Evolutionary conservation across 2,329 filamentous ascomycete species (phyloP).

Genomic region (Hymenoscyphus fructigenus): DNA sequence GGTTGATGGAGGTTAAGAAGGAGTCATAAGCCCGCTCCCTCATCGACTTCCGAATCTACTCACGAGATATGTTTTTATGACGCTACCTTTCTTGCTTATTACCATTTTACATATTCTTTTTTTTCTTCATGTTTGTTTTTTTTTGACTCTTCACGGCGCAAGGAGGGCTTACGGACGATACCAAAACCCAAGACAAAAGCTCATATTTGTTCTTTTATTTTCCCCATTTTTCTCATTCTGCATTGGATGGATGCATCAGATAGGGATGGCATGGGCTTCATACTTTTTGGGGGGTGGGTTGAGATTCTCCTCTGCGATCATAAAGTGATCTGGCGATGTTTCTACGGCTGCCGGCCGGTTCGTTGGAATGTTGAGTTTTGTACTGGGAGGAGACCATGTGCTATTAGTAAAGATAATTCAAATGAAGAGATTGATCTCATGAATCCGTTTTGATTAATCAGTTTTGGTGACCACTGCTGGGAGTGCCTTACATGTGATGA

Average conservation of each 20-base stretch:
- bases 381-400: conserved; percentile 7
- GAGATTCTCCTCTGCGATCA: background rate
- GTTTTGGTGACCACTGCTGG: background rate
- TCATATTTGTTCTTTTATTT: conserved; percentile 17
- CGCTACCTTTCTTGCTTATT: conserved; percentile 24
- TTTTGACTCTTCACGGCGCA: conserved; percentile 22
- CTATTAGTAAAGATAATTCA: conserved; percentile 14
- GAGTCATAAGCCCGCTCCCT: conserved; percentile 22
- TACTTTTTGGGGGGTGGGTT: conserved; percentile 3
- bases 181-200: conserved; percentile 29
- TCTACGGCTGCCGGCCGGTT: conserved; percentile 11
- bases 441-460: background rate
- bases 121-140: conserved; percentile 6
- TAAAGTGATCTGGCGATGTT: background rate
- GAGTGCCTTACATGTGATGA: background rate
- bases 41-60: background rate
- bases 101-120: conserved; percentile 13
- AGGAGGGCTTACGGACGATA: conserved; percentile 26
- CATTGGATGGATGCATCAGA: conserved; percentile 22
- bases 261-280: conserved; percentile 7
- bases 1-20: conserved; percentile 51
- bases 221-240: conserved; percentile 10
- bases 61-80: conserved; percentile 27
- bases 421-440: background rate
- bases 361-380: background rate